Base-by-base conservation (phyloP, 2,329 filamentous ascomycete species). In the Aspergillus piperis region DNA sequence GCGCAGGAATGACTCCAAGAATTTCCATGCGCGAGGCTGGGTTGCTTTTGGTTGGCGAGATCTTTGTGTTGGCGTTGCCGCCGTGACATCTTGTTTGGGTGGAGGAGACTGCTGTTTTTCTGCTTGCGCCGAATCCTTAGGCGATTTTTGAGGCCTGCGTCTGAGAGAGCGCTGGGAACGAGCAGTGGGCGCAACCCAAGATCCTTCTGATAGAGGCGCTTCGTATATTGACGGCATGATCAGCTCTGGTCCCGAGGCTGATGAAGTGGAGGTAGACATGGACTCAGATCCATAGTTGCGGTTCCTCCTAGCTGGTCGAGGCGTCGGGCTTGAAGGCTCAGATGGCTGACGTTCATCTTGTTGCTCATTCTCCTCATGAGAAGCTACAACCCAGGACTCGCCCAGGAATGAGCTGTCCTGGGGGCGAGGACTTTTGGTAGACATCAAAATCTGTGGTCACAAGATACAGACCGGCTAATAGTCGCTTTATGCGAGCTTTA, bases 181-280 rank as follows among this genome's bases (percentile, higher is more conserved):
- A 19, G 72, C 44, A 23, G 63, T 60, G 21, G 72, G 71, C 23
- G 69, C 71, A 23, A 75, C 63, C 73, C 73, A 75, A 38, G 73
- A 75, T 23, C 60, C 69, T 52, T 75, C 72, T 21, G 69, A 64
- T 41, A 72, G 68, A 6, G 72, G 68, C 3, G 68, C 66, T 52
- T 77, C 73, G 62, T 70, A 72, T 49, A 77, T 76, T 4, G 75
- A 77, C 3, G 75, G 75, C 75, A 77, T 77, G 21, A 77, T 73
- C 6, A 77, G 70, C 57, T 77, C 74, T 1, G 75, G 75, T 4
- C 75, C 75, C 11, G 73, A 69, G 48, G 70, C 61, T 5, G 70
- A 72, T 10, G 72, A 74, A 38, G 67, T 64, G 44, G 66, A 66
- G 25, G 65, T 63, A 8, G 62, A 56, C 30, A 68, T 65, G 8